phyloP scores from a whole-genome alignment of 129 eudicot species.

The Flaveria brownii region DNA sequence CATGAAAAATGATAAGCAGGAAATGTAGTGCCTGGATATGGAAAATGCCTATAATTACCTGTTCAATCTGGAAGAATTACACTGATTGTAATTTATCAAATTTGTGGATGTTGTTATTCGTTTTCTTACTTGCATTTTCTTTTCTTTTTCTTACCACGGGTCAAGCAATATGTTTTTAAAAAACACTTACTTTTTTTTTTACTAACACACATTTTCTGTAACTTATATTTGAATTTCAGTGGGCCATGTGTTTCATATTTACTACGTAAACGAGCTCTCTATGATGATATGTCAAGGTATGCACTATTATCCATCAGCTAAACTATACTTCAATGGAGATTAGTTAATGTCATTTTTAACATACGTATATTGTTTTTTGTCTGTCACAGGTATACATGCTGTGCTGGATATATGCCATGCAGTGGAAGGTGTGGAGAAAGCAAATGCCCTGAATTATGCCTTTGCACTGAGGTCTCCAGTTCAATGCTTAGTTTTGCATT shows the following conservation, averaged over 20 bases:
- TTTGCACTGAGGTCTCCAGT: slow-evolving; percentile 81
- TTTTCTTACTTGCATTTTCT: not conserved
- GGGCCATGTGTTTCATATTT: slow-evolving; percentile 88
- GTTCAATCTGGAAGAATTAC: not conserved
- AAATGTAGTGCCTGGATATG: slow-evolving; percentile 7
- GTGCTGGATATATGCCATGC: slow-evolving; percentile 98
- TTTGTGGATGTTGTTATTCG: not conserved
- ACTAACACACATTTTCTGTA: slow-evolving; percentile 16
- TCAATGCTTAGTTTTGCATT: not conserved
- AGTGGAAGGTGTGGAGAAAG: slow-evolving; percentile 99
- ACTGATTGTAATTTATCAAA: slow-evolving; percentile 5
- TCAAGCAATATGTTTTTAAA: not conserved
- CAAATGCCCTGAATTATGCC: slow-evolving; percentile 91
- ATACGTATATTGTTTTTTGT: slow-evolving; percentile 2
- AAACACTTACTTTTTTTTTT: not conserved
- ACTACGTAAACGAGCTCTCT: slow-evolving; percentile 93
- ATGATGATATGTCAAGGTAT: slow-evolving; percentile 96
- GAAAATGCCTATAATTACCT: not conserved
- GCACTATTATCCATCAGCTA: not conserved
- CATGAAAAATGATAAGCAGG: slow-evolving; percentile 19
- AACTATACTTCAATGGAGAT: not conserved
- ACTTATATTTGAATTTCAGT: slow-evolving; percentile 44
- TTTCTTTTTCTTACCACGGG: not conserved
- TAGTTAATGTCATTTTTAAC: not conserved
- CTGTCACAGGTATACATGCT: slow-evolving; percentile 71